A percentile compares a stretch with the other conserved stretches of the same genome.
These are phyloP conservation scores for Ophiostoma sp. DNA, from an alignment of 2,329 filamentous ascomycete genomes.

Conservation along the genomic window DNA sequence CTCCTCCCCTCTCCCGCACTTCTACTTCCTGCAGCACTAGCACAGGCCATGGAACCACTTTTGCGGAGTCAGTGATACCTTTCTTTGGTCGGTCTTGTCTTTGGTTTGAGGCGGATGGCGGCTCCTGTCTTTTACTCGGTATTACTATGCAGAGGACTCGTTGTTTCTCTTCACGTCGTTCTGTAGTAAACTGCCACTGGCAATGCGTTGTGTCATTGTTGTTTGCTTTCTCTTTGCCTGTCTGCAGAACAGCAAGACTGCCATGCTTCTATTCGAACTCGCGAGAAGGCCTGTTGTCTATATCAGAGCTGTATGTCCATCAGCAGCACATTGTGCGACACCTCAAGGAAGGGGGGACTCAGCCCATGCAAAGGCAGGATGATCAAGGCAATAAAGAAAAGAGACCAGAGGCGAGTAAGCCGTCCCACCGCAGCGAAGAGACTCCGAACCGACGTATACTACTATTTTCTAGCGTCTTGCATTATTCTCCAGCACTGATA, in stretches of 20 bases:
- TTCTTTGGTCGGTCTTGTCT: not conserved
- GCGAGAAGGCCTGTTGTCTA: not conserved
- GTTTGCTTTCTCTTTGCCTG: too few species aligned
- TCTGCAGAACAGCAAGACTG: too few species aligned
- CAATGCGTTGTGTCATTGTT: too few species aligned
- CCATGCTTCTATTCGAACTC: too few species aligned
- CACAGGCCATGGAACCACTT: conserved; percentile 21
- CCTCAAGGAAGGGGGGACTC: not conserved
- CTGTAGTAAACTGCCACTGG: too few species aligned
- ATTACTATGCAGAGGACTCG: too few species aligned
- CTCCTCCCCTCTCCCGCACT: not conserved
- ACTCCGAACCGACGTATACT: too few species aligned
- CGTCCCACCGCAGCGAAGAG: too few species aligned
- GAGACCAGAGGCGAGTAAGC: not conserved
- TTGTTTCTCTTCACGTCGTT: too few species aligned
- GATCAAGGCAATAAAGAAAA: not conserved
- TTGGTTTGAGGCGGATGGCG: not conserved
- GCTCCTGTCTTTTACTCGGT: not conserved
- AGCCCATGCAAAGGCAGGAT: not conserved
- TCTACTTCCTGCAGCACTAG: conserved; percentile 19
- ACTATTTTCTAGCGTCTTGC: too few species aligned
- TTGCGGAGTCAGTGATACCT: conserved; percentile 20
- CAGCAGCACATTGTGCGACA: not conserved
- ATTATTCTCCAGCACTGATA: too few species aligned
- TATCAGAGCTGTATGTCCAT: not conserved